Base-by-base conservation (phyloP, 371 early-diverging fungal species). In the Actinomucor elegans region DNA sequence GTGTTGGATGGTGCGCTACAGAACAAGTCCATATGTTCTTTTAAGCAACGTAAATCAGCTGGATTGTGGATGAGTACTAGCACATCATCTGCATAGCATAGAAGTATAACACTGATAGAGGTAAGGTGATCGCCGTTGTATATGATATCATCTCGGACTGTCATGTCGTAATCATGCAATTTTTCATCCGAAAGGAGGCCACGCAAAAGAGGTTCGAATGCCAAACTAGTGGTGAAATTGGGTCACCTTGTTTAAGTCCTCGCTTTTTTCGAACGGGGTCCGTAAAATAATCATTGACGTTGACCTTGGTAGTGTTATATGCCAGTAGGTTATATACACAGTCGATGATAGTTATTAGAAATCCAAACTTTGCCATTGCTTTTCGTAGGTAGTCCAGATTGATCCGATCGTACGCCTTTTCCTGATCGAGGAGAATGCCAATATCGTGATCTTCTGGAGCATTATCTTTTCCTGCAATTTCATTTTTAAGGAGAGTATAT, bases 251-350 rank as follows among this genome's bases (percentile, higher is more conserved):
- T 32, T 37, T 40, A 1, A 54, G 37, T 2, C 55, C 55, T n/a
- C 46, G 53, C 10, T 7, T 1, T 31, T 59, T 48, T 3, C 1
- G 23, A 15, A 60, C 41, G 2, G 41, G 29, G 2, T 31, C 24
- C 0, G 54, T 12, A 6, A 60, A 44, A n/a, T 21, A 45, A 0
- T 67, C 67, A 36, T 67, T 71, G 52, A 64, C 43, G 14, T 56
- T 54, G 48, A 44, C 29, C 0, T 15, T 14, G n/a, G 34, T 42
- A 5, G 11, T 5, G 7, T 37, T 56, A 12, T 27, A 10, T 12
- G 18, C 29, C n/a, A 56, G 26, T 0, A 38, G 26, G 3, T 41
- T 27, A 43, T 26, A n/a, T 6, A 54, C 24, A 23, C 38, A 23
- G 11, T 41, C 24, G 18, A 49, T 23, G 18, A 59, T 27, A 3